Evolutionary conservation across 148 eudicot species (phyloP).

Genomic region (Amaranthus hypochondriacus): DNA sequence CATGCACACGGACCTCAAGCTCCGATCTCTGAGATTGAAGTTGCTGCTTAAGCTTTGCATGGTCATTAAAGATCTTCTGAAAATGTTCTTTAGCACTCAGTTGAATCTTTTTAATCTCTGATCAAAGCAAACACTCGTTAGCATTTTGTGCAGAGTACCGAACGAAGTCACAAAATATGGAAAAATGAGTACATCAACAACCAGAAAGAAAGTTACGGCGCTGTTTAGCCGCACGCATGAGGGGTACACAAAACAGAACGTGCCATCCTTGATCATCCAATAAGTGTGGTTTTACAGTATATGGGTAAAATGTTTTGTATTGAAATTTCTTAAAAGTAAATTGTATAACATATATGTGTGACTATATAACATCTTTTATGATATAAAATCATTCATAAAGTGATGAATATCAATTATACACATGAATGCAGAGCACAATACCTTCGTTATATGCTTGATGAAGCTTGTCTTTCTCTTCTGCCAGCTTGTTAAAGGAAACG

Average conservation of each 20-base stretch:
- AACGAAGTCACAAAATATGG: not conserved
- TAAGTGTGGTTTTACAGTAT: not conserved
- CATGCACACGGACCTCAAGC: slow-evolving; percentile 68
- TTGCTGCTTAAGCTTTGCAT: slow-evolving; percentile 70
- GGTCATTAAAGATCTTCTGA: slow-evolving; percentile 75
- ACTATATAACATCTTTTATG: too few relatives aligned
- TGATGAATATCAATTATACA: not conserved
- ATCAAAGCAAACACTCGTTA: slow-evolving; percentile 19
- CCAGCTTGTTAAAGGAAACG: slow-evolving; percentile 39
- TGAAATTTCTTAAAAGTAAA: not conserved
- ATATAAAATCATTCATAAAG: too few relatives aligned
- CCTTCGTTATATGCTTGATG: slow-evolving; percentile 83
- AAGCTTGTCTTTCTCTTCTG: slow-evolving; percentile 76
- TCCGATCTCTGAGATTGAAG: slow-evolving; percentile 60
- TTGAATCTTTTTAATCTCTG: slow-evolving; percentile 84
- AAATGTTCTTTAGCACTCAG: slow-evolving; percentile 74
- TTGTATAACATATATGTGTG: not conserved
- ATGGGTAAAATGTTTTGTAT: not conserved
- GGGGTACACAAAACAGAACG: not conserved
- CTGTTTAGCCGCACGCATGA: not conserved
- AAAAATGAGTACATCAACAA: slow-evolving; percentile 4
- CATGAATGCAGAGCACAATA: slow-evolving; percentile 10
- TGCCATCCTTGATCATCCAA: not conserved
- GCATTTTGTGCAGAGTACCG: not conserved
- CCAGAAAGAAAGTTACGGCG: not conserved